These are phyloP conservation scores for Candida pseudoglaebosa DNA, from an alignment of 805 yeast genomes.

Conservation along the genomic window DNA sequence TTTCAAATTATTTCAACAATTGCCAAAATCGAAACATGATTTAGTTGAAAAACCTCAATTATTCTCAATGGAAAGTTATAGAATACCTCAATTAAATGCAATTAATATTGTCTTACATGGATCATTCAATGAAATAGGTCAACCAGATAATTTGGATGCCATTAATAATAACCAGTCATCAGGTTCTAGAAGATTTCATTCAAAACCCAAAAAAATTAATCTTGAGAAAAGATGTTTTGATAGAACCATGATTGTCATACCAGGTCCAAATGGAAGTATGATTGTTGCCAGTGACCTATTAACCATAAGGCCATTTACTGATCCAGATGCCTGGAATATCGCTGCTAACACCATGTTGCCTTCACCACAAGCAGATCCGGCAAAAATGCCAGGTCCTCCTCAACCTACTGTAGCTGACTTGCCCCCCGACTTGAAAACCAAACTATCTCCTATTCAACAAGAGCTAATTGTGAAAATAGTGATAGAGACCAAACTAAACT, in stretches of 20 bases:
- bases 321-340: conserved; percentile 52
- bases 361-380: conserved; percentile 13
- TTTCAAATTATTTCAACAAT: conserved; percentile 50
- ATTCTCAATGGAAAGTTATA: conserved; percentile 75
- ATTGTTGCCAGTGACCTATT: conserved; percentile 86
- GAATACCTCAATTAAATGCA: conserved; percentile 69
- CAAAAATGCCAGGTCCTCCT: conserved; percentile 9
- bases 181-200: conserved; percentile 15
- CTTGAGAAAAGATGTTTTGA: conserved; percentile 76
- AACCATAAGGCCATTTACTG: conserved; percentile 58
- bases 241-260: conserved; percentile 74
- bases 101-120: conserved; percentile 83
- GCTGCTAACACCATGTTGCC: conserved; percentile 9
- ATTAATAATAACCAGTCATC: conserved; percentile 7
- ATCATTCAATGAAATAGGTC: conserved; percentile 63
- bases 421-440: conserved; percentile 53
- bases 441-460: conserved; percentile 53
- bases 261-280: conserved; percentile 63
- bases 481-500: conserved; percentile 67
- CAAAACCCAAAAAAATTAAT: conserved; percentile 29
- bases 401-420: conserved; percentile 36
- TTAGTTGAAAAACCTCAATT: conserved; percentile 57
- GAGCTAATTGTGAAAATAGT: conserved; percentile 62
- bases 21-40: conserved; percentile 80
- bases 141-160: conserved; percentile 42